A percentile compares a stretch with the other conserved stretches of the same genome.
Conservation (phyloP, 2,329 filamentous ascomycete genomes). For the Blumeria graminis region DNA sequence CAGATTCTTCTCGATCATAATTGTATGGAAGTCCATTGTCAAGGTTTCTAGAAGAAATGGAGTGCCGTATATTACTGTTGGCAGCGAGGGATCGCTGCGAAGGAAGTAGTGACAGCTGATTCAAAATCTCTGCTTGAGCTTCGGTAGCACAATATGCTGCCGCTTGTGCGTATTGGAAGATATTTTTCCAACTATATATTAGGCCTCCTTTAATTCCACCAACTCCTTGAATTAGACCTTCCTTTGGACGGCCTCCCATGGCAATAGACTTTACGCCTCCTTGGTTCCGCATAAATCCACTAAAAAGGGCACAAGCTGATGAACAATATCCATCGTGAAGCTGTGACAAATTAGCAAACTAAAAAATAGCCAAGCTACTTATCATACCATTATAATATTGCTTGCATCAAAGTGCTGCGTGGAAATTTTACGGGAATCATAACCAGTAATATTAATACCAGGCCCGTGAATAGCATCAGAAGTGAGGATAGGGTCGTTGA, state of each 20-base stretch:
- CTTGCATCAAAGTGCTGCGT: too few relatives aligned
- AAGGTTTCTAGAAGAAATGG: conserved; percentile 3
- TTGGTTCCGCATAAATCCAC: conserved; percentile 26
- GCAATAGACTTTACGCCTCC: conserved; percentile 6
- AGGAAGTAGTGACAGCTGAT: conserved; percentile 6
- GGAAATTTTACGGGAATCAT: too few relatives aligned
- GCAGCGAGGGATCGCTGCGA: conserved; percentile 11
- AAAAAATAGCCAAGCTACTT: conserved; percentile 13
- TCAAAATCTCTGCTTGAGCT: conserved; percentile 6
- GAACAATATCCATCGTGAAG: conserved; percentile 18
- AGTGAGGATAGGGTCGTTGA: conserved; percentile 8
- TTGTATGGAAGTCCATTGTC: too few relatives aligned
- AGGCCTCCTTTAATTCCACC: conserved; percentile 38
- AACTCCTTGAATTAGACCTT: conserved; percentile 22
- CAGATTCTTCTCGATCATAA: too few relatives aligned
- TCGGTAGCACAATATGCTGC: not conserved
- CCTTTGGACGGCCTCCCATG: too few relatives aligned
- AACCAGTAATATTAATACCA: conserved; percentile 4
- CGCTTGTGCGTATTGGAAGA: conserved; percentile 4
- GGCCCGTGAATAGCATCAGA: conserved; percentile 5
- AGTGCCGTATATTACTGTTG: conserved; percentile 21
- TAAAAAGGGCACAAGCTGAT: conserved; percentile 34
- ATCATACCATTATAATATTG: too few relatives aligned
- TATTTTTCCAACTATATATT: conserved; percentile 6
- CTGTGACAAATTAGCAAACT: conserved; percentile 12